These are phyloP conservation scores for Stevia rebaudiana DNA, from an alignment of 140 eudicot genomes.

Conservation along the genomic window DNA sequence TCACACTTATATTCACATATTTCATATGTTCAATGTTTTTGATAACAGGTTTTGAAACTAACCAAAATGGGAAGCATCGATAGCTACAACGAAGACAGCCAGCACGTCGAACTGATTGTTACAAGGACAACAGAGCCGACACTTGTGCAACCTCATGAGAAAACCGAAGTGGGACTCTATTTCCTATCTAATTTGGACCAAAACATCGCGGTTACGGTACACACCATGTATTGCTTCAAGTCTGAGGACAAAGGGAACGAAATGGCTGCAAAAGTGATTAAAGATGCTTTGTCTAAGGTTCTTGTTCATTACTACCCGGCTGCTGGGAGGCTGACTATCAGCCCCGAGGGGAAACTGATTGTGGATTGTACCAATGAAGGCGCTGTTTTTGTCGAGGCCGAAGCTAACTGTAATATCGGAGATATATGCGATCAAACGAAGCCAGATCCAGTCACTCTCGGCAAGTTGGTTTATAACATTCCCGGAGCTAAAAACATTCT, in stretches of 20 bases:
- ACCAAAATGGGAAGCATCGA: no score
- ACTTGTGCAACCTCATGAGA: no score
- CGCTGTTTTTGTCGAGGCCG: constrained; percentile 88
- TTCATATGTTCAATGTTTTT: no score
- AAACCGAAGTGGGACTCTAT: no score
- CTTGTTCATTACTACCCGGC: constrained; percentile 80
- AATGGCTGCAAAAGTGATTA: constrained; percentile 46
- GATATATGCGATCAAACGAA: constrained; percentile 80
- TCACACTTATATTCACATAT: no score
- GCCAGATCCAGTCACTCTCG: constrained; percentile 83
- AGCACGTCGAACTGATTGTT: no score
- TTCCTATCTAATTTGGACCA: no score
- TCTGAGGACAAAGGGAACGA: constrained; percentile 74
- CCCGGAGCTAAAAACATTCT: constrained; percentile 71
- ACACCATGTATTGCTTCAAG: constrained; percentile 74
- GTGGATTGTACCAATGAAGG: constrained; percentile 77
- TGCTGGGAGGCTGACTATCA: constrained; percentile 67
- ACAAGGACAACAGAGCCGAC: no score
- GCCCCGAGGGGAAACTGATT: constrained; percentile 58
- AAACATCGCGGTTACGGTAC: constrained; percentile 81
- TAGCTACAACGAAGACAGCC: no score
- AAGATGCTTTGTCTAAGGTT: constrained; percentile 67
- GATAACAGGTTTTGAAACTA: no score
- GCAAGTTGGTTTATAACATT: constrained; percentile 71
- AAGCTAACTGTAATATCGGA: constrained; percentile 52